phyloP scores from a whole-genome alignment of 148 eudicot species.

The Simmondsia chinensis region DNA sequence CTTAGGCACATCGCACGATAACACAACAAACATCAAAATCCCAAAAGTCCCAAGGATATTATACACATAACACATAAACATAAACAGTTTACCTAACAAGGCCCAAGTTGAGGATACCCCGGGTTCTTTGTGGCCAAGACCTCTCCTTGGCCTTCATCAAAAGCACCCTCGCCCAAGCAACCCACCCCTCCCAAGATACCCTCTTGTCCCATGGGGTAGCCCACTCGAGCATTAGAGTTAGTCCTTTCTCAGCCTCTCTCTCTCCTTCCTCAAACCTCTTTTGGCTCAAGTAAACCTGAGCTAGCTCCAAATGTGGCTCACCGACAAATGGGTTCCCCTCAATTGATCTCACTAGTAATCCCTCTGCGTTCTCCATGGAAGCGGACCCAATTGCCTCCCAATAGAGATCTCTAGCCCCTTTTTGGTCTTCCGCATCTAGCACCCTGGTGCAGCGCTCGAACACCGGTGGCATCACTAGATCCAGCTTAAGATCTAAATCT shows the following conservation, averaged over 20 bases:
- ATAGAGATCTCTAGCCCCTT: slow-evolving; percentile 60
- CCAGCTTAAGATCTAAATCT: too few relatives aligned
- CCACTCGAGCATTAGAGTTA: slow-evolving; percentile 65
- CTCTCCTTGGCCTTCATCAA: slow-evolving; percentile 72
- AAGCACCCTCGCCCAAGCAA: slow-evolving; percentile 87
- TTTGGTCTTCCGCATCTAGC: slow-evolving; percentile 44
- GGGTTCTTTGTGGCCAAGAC: slow-evolving; percentile 70
- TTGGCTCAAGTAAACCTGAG: slow-evolving; percentile 47
- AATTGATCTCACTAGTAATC: slow-evolving; percentile 34
- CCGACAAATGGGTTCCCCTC: slow-evolving; percentile 83
- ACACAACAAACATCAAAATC: too few relatives aligned
- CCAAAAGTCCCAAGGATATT: too few relatives aligned
- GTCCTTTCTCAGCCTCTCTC: slow-evolving; percentile 47
- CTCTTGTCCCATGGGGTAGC: slow-evolving; percentile 98
- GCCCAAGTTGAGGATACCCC: slow-evolving; percentile 88
- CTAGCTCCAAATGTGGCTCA: slow-evolving; percentile 71
- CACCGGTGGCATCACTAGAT: slow-evolving; percentile 75
- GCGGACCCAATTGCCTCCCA: slow-evolving; percentile 65
- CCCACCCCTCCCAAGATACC: slow-evolving; percentile 95
- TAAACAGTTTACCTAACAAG: slow-evolving; percentile 46
- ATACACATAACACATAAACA: too few relatives aligned
- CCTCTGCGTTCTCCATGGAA: slow-evolving; percentile 48
- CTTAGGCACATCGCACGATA: too few relatives aligned
- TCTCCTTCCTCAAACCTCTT: slow-evolving; percentile 73
- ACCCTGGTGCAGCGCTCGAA: slow-evolving; percentile 58